Base-by-base conservation (phyloP, 192 early-diverging fungal genomes). In the Podila epigama region DNA sequence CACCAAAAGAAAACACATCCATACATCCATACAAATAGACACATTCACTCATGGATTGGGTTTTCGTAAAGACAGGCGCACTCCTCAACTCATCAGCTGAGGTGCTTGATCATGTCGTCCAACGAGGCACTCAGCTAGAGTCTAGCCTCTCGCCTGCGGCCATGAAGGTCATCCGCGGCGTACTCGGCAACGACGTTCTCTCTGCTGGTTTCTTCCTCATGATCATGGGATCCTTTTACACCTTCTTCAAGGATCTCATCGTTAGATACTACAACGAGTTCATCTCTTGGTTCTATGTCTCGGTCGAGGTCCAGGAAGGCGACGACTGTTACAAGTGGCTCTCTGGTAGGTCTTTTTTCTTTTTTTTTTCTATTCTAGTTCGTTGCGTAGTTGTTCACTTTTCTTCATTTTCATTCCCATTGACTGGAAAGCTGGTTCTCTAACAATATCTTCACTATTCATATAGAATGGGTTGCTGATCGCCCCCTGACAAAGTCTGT, bases 141-240 rank as follows among this genome's bases (percentile, higher is more conserved):
- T 40, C 73, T 31, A 68, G 66, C 8, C 73, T 77, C 53, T 77
- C 73, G 4, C 73, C 73, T 25, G 60, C 65, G 7, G 73, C 73
- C 36, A 77, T 77, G 66, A 61, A 62, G 13, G 66, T 77, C 37
- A 54, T 77, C 44, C 61, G 68, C 58, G 66, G 60, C 52, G 73
- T 77, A 15, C 56, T 77, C 52, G 73, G 73, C 5, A 77, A 77
- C 39, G 73, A 77, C 59, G 73, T 77, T 12, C 61, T 77, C 37
- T 77, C 73, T 7, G 73, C 73, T 0, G 73, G 73, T n/a, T 77
- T 77, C 66, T 68, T 77, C 48, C 34, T 77, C 32, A 77, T 77
- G 73, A 51, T 77, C 37, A 39, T 77, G 3, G 73, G 73, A 20
- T 68, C 60, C 34, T 77, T 68, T 20, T 77, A 77, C 32, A 68